phyloP scores from a whole-genome alignment of 1,139 yeast genomes.

The Debaryomyces udenii region DNA sequence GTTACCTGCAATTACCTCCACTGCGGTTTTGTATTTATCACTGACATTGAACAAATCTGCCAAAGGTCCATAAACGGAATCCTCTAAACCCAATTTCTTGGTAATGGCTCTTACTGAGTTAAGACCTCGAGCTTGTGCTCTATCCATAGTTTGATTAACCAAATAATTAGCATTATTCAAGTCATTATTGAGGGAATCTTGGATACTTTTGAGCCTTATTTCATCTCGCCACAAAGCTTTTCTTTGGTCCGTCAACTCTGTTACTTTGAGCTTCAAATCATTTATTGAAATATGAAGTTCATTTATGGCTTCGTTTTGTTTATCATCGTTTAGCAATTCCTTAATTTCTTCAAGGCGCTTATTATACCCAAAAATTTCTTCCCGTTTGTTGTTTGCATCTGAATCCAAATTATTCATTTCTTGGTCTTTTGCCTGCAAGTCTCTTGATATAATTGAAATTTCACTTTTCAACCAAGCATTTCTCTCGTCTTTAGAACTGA shows the following conservation, averaged over 20 bases:
- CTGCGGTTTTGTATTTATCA: constrained; percentile 82
- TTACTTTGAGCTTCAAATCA: constrained; percentile 41
- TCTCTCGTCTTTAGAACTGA: constrained; percentile 58
- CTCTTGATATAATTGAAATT: constrained; percentile 25
- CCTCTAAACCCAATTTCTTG: constrained; percentile 52
- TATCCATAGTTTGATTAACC: constrained; percentile 74
- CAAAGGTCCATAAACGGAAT: constrained; percentile 77
- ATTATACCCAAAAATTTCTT: constrained; percentile 24
- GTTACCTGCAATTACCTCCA: constrained; percentile 87
- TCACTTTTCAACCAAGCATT: constrained; percentile 65
- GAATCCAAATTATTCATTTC: constrained; percentile 26
- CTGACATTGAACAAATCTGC: constrained; percentile 82
- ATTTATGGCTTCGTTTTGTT: constrained; percentile 23
- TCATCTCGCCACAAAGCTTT: constrained; percentile 83
- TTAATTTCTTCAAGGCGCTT: constrained; percentile 46
- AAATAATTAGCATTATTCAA: constrained; percentile 58
- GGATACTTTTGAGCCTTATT: constrained; percentile 57
- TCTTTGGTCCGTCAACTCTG: constrained; percentile 63
- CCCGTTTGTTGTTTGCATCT: constrained; percentile 23
- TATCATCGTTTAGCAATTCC: constrained; percentile 28
- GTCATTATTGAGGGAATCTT: constrained; percentile 59
- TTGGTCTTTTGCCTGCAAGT: constrained; percentile 25
- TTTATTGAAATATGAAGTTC: constrained; percentile 39
- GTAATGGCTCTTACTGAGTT: constrained; percentile 66
- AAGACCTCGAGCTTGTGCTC: constrained; percentile 69